Evolutionary conservation across 2,329 filamentous ascomycete genomes (phyloP).

Genomic region (Blumeria hordei): DNA sequence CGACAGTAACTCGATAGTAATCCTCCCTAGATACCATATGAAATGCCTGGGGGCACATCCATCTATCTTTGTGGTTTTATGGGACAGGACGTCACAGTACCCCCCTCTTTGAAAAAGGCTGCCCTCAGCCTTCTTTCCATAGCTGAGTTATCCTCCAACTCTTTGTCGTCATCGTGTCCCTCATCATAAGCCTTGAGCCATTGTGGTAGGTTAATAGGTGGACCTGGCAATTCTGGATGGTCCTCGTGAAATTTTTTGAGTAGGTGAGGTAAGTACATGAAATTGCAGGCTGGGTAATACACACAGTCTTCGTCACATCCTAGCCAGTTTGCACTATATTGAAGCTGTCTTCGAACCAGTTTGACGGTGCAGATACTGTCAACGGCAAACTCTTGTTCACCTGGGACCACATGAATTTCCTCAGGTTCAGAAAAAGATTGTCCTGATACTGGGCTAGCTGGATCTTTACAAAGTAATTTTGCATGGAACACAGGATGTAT

Average conservation of each 20-base stretch:
- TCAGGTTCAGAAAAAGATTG: neutral
- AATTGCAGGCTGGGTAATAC: neutral
- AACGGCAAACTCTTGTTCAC: neutral
- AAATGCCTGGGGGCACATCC: neutral
- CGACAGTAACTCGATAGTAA: neutral
- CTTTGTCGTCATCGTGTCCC: neutral
- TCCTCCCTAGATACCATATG: neutral
- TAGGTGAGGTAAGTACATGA: neutral
- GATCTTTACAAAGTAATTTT: neutral
- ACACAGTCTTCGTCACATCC: neutral
- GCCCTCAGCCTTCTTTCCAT: neutral
- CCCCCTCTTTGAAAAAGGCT: neutral
- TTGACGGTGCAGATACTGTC: neutral
- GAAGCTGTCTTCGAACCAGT: neutral
- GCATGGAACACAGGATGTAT: neutral
- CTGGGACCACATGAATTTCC: neutral
- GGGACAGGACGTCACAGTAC: neutral
- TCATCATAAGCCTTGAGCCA: neutral
- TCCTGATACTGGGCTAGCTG: neutral
- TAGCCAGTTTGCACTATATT: neutral
- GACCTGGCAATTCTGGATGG: neutral
- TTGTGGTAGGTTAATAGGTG: neutral
- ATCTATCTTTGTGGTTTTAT: neutral
- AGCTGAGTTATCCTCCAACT: neutral
- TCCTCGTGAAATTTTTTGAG: neutral